Percentiles rank a stretch among this genome's conserved stretches.
Evolutionary conservation across 2,329 filamentous ascomycete genomes (phyloP).

Genomic region (Sordariomycetes sp.): DNA sequence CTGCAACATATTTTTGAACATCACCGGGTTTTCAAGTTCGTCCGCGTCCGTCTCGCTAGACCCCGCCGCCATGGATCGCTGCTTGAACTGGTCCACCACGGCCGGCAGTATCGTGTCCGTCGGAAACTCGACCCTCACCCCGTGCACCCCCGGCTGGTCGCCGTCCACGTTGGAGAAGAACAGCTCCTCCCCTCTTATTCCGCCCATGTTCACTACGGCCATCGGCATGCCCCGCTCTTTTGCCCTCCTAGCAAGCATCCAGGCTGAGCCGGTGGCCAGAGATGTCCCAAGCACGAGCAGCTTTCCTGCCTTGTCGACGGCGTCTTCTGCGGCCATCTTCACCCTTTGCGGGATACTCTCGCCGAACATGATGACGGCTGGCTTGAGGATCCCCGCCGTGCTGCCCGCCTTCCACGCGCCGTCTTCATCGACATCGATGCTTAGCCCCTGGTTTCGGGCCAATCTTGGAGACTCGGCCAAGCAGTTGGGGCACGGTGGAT

Average conservation of each 20-base stretch:
- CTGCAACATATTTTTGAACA: constrained; percentile 49
- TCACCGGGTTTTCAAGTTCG: constrained; percentile 11
- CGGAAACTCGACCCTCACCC: constrained; percentile 42
- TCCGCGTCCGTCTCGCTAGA: neutral
- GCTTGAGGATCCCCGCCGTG: constrained; percentile 74
- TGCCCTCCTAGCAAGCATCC: constrained; percentile 74
- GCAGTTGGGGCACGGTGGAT: constrained; percentile 79
- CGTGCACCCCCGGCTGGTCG: constrained; percentile 33
- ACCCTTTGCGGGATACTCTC: constrained; percentile 63
- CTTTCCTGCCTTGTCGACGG: constrained; percentile 62
- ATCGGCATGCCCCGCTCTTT: constrained; percentile 75
- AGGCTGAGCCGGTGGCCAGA: constrained; percentile 89
- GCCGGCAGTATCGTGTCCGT: constrained; percentile 44
- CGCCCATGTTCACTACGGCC: constrained; percentile 78
- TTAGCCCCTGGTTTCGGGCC: constrained; percentile 28
- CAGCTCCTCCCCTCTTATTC: constrained; percentile 63
- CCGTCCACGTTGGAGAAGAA: constrained; percentile 49
- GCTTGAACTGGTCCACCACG: constrained; percentile 34
- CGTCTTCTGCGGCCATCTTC: constrained; percentile 65
- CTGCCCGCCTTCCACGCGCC: constrained; percentile 61
- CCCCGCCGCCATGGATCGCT: neutral
- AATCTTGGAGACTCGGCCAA: constrained; percentile 20
- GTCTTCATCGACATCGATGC: constrained; percentile 61
- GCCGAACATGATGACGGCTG: constrained; percentile 92
- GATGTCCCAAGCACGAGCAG: constrained; percentile 79